These are phyloP conservation scores for Diaporthe amygdali DNA, from an alignment of 2,329 filamentous ascomycete genomes.

Conservation along the genomic window DNA sequence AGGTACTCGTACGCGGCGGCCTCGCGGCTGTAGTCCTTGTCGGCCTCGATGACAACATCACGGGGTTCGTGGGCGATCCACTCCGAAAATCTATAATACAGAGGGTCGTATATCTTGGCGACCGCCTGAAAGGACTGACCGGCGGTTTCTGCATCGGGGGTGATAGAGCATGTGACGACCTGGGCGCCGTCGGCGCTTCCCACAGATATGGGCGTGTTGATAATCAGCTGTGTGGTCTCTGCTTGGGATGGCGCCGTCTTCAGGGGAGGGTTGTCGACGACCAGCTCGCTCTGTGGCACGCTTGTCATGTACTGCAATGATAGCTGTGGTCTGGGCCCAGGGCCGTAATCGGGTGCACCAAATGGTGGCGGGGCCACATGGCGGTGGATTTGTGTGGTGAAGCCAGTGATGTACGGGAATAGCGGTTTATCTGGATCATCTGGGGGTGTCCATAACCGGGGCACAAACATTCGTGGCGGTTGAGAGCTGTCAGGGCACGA, in stretches of 20 bases:
- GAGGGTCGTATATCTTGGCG: neutral
- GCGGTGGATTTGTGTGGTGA: neutral
- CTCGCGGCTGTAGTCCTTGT: neutral
- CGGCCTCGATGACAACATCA: neutral
- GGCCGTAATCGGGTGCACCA: neutral
- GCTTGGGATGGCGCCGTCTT: neutral
- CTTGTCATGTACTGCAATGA: neutral
- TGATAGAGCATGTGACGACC: neutral
- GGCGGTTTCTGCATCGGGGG: neutral
- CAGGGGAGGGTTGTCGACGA: neutral
- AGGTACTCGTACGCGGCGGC: neutral
- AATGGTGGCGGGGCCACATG: neutral
- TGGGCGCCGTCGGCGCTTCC: neutral
- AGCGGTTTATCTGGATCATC: neutral
- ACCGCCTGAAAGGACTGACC: neutral
- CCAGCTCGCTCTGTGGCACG: neutral
- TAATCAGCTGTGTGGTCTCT: neutral
- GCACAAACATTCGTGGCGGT: neutral
- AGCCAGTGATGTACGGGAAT: neutral
- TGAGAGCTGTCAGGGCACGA: neutral
- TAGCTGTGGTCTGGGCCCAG: neutral
- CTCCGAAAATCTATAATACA: neutral
- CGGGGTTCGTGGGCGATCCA: neutral
- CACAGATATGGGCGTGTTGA: neutral
- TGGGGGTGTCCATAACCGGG: neutral